Evolutionary conservation across 1,139 yeast species (phyloP).

Genomic region (Sugiyamaella japonica): DNA sequence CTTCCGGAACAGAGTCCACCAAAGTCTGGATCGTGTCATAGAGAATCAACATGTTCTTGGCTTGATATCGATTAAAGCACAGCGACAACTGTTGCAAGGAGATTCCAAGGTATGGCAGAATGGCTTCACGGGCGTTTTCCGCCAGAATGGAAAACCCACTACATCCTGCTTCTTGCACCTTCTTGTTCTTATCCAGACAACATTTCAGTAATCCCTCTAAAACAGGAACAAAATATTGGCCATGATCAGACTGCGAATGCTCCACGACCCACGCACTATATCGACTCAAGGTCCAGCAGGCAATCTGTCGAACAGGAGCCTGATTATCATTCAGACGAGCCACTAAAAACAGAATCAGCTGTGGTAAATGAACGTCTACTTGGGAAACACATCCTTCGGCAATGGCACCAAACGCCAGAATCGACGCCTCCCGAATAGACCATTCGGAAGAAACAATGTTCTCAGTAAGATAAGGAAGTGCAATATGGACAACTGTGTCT

Average conservation of each 20-base stretch:
- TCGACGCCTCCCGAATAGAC: conserved; percentile 92
- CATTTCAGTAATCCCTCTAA: conserved; percentile 72
- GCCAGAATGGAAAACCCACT: conserved; percentile 81
- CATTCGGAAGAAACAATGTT: conserved; percentile 70
- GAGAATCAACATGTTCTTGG: conserved; percentile 74
- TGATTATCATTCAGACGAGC: conserved; percentile 73
- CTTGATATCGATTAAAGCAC: conserved; percentile 77
- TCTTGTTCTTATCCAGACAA: conserved; percentile 79
- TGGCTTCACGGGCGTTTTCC: conserved; percentile 67
- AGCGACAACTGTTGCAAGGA: conserved; percentile 66
- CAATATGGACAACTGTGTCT: conserved; percentile 59
- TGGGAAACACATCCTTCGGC: conserved; percentile 82
- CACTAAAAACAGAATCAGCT: conserved; percentile 79
- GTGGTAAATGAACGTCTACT: conserved; percentile 71
- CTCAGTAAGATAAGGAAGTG: conserved; percentile 75
- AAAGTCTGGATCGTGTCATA: conserved; percentile 94
- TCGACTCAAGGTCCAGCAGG: conserved; percentile 94
- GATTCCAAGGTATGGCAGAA: conserved; percentile 61
- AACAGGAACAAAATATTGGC: conserved; percentile 72
- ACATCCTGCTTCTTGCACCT: conserved; percentile 93
- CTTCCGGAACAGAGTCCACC: conserved; percentile 64
- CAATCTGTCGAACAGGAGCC: conserved; percentile 85
- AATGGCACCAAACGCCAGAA: conserved; percentile 92
- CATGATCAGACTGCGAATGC: conserved; percentile 52
- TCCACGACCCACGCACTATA: conserved; percentile 72